Conservation (phyloP, 495 filamentous ascomycete genomes). For the Apodospora peruviana region DNA sequence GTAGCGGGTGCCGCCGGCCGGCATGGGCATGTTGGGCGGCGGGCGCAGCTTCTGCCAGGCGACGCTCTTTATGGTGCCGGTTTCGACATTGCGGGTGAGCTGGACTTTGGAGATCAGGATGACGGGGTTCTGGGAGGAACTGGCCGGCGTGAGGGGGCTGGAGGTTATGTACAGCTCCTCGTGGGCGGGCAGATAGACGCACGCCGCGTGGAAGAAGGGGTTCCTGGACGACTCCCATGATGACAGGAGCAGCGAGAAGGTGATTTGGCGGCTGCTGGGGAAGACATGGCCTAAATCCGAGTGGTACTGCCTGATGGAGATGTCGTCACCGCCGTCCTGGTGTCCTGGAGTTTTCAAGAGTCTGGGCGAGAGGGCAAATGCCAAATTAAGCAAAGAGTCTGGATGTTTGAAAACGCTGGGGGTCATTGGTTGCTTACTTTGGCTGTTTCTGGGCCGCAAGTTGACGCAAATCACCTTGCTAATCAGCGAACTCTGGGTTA, state of each 20-base stretch:
- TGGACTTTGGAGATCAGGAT: slow-evolving; percentile 39
- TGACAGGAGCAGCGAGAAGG: slow-evolving; percentile 35
- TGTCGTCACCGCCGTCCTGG: too few species aligned
- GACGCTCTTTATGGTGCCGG: not conserved
- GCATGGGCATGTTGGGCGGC: slow-evolving; percentile 46
- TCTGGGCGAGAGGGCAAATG: too few species aligned
- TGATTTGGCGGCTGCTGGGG: slow-evolving; percentile 10
- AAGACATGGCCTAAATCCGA: slow-evolving; percentile 11
- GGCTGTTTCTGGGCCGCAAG: too few species aligned
- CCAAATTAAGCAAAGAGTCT: too few species aligned
- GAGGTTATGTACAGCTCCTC: slow-evolving; percentile 56
- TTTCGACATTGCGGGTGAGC: not conserved
- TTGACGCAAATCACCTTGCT: too few species aligned
- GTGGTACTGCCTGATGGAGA: slow-evolving; percentile 20
- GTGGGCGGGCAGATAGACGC: slow-evolving; percentile 37
- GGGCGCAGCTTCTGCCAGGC: slow-evolving; percentile 39
- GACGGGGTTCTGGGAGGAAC: slow-evolving; percentile 31
- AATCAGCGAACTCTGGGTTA: too few species aligned
- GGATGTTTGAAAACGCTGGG: too few species aligned
- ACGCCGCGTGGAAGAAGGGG: slow-evolving; percentile 56
- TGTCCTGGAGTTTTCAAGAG: not conserved
- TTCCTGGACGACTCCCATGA: slow-evolving; percentile 28
- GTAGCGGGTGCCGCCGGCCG: slow-evolving; percentile 40
- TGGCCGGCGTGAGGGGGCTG: slow-evolving; percentile 39
- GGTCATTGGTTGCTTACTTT: too few species aligned